A percentile compares a stretch with the other conserved stretches of the same genome.
These are phyloP conservation scores for Pilatotrama ljubarskyi DNA, from an alignment of 768 basidiomycete genomes.

Conservation along the genomic window DNA sequence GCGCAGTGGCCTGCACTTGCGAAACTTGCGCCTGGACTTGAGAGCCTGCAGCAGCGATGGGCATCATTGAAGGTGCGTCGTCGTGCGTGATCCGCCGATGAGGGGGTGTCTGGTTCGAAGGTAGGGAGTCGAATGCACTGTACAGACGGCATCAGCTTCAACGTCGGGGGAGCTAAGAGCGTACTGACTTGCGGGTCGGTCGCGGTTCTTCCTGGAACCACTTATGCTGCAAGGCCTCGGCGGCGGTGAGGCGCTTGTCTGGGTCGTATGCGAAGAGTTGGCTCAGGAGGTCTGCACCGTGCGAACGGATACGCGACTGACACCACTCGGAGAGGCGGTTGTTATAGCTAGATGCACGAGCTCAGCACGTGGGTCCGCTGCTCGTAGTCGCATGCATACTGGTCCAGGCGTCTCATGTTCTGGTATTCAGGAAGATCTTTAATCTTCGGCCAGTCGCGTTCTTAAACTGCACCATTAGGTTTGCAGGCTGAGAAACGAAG, in stretches of 20 bases:
- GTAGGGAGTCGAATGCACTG: conserved; percentile 75
- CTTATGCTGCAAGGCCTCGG: conserved; percentile 76
- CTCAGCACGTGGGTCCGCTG: background rate
- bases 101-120: conserved; percentile 73
- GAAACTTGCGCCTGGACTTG: conserved; percentile 41
- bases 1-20: conserved; percentile 42
- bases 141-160: background rate
- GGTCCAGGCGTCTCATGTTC: conserved; percentile 77
- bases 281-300: conserved; percentile 82
- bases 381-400: conserved; percentile 42
- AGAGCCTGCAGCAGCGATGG: conserved; percentile 47
- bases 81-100: conserved; percentile 89
- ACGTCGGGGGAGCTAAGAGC: background rate
- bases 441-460: conserved; percentile 85
- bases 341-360: conserved; percentile 44
- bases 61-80: conserved; percentile 87
- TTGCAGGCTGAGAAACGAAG: background rate
- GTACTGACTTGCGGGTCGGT: conserved; percentile 78
- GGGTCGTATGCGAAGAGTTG: conserved; percentile 91
- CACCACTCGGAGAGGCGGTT: conserved; percentile 79
- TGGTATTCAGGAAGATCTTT: conserved; percentile 86
- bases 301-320: conserved; percentile 55
- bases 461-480: conserved; percentile 43
- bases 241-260: conserved; percentile 78
- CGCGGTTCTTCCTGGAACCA: conserved; percentile 94